Conservation (phyloP, 306 rosid species). For the Lathyrus aphaca region DNA sequence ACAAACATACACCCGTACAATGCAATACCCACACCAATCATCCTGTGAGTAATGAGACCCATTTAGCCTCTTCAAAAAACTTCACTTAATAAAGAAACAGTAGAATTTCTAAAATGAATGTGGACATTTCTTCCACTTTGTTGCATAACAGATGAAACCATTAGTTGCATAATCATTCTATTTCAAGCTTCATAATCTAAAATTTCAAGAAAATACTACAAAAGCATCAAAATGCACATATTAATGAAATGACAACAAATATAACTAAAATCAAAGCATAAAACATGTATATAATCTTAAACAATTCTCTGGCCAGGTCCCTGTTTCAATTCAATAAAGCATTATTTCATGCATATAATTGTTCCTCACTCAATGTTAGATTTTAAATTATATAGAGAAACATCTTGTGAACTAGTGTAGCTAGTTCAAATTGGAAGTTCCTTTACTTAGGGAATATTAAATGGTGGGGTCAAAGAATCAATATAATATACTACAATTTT, state of each 20-base stretch:
- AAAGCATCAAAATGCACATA: slow-evolving; percentile 10
- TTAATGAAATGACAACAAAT: slow-evolving; percentile 5
- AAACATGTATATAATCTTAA: neutral
- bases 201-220: neutral
- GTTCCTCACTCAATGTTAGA: slow-evolving; percentile 4
- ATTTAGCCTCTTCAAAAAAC: slow-evolving; percentile 41
- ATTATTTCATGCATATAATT: neutral
- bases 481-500: slow-evolving; percentile 5
- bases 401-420: slow-evolving; percentile 4
- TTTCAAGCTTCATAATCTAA: slow-evolving; percentile 1
- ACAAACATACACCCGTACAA: no score
- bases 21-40: no score
- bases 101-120: slow-evolving; percentile 19
- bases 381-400: neutral
- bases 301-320: slow-evolving; percentile 11
- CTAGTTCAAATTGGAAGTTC: neutral
- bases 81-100: slow-evolving; percentile 14
- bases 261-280: neutral
- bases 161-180: no score
- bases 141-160: slow-evolving; percentile 24
- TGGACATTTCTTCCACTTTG: neutral
- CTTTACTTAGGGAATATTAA: slow-evolving; percentile 1
- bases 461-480: slow-evolving; percentile 20
- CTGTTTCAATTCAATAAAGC: slow-evolving; percentile 8
- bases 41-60: no score